A percentile compares a stretch with the other conserved stretches of the same genome.
Conservation (phyloP, 768 basidiomycete genomes). For the Termitomyces sp. region DNA sequence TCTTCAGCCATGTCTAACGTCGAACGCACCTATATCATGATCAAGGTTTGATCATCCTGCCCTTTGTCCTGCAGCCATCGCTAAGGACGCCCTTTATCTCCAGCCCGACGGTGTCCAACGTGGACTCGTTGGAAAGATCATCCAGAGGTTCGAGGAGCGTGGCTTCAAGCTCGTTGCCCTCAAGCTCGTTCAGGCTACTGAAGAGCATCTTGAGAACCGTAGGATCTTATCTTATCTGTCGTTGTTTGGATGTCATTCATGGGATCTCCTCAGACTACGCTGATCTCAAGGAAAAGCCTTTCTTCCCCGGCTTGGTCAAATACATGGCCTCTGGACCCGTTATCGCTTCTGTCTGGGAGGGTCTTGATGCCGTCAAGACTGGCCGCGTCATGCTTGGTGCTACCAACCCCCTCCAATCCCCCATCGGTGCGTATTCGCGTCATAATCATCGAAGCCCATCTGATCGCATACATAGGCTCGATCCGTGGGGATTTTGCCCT, state of each 20-base stretch:
- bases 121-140: constrained; percentile 92
- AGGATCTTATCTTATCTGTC: constrained; percentile 16
- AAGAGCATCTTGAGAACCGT: constrained; percentile 91
- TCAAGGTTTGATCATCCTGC: constrained; percentile 65
- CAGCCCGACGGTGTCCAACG: constrained; percentile 99
- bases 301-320: constrained; percentile 95
- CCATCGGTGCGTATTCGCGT: constrained; percentile 54
- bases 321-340: constrained; percentile 98
- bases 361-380: constrained; percentile 90
- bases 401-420: constrained; percentile 91
- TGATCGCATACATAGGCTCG: constrained; percentile 49
- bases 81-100: constrained; percentile 8
- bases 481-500: constrained; percentile 96
- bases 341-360: constrained; percentile 94
- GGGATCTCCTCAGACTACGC: constrained; percentile 67
- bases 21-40: constrained; percentile 99
- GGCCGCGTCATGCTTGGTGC: constrained; percentile 95
- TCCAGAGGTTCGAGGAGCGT: constrained; percentile 93
- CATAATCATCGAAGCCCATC: constrained; percentile 1
- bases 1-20: constrained; percentile 52
- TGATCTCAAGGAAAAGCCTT: constrained; percentile 89
- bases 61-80: not conserved
- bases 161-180: constrained; percentile 97
- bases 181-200: constrained; percentile 80
- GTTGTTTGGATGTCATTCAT: constrained; percentile 5